Conservation (phyloP, 2,329 filamentous ascomycete genomes). For the Calonectria crousiana region DNA sequence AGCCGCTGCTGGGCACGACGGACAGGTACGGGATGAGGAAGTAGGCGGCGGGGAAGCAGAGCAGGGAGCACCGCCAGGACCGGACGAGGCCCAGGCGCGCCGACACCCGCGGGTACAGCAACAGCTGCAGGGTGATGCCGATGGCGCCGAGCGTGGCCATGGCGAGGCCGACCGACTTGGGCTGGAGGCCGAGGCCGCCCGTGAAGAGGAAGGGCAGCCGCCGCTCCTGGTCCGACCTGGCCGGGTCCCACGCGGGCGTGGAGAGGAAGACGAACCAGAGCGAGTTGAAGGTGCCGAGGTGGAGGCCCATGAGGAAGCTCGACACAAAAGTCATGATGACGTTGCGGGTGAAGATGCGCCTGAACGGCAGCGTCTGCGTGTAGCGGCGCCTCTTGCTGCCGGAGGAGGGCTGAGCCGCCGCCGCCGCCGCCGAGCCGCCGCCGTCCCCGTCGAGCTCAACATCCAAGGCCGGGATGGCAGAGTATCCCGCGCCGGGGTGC, state of each 20-base stretch:
- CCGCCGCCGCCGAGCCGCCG: too few relatives aligned
- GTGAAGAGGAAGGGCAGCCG: slow-evolving; percentile 73
- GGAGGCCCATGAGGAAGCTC: slow-evolving; percentile 78
- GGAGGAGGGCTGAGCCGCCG: too few relatives aligned
- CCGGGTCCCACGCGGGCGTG: slow-evolving; percentile 70
- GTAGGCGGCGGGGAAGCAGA: slow-evolving; percentile 79
- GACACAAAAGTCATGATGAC: slow-evolving; percentile 68
- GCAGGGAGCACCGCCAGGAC: slow-evolving; percentile 61
- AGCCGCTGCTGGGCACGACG: slow-evolving; percentile 69
- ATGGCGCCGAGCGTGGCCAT: slow-evolving; percentile 82
- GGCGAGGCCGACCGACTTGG: slow-evolving; percentile 78
- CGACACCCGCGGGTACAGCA: slow-evolving; percentile 33
- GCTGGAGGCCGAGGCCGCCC: slow-evolving; percentile 81
- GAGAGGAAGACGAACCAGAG: slow-evolving; percentile 84
- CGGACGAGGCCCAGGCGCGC: slow-evolving; percentile 24
- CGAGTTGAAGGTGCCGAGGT: slow-evolving; percentile 81
- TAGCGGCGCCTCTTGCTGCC: slow-evolving; percentile 57
- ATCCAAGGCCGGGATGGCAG: slow-evolving; percentile 38
- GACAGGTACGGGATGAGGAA: slow-evolving; percentile 77
- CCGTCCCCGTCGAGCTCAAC: slow-evolving; percentile 33
- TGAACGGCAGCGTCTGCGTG: slow-evolving; percentile 63
- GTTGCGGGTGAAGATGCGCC: slow-evolving; percentile 67
- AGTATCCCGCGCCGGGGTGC: slow-evolving; percentile 34
- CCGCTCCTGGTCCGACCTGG: slow-evolving; percentile 46
- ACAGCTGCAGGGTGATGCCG: slow-evolving; percentile 72